A percentile compares a stretch with the other conserved stretches of the same genome.
Evolutionary conservation across 2,329 filamentous ascomycete genomes (phyloP).

Genomic region (Pseudonectria buxi): DNA sequence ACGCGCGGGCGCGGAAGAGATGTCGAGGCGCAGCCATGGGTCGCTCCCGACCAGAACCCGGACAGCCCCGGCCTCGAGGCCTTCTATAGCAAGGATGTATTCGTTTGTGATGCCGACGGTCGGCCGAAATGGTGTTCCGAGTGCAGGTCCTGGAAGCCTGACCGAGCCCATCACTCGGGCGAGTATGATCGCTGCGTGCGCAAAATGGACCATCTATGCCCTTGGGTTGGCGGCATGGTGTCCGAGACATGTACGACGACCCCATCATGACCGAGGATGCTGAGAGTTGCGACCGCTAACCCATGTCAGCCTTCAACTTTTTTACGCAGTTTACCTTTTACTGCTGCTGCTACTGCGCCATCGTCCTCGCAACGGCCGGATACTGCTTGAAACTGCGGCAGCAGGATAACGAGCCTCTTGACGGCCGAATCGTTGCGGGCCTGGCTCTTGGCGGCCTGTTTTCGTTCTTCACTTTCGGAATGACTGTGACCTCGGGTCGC

Average conservation of each 20-base stretch:
- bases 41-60: constrained; percentile 39
- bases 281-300: not conserved
- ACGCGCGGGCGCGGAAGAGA: constrained; percentile 16
- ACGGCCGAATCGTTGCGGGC: constrained; percentile 59
- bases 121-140: constrained; percentile 79
- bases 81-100: constrained; percentile 78
- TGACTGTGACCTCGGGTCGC: constrained; percentile 66
- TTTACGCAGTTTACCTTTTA: constrained; percentile 85
- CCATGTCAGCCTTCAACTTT: constrained; percentile 68
- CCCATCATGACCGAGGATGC: not conserved
- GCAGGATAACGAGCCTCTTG: constrained; percentile 32
- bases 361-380: constrained; percentile 56
- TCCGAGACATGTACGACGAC: constrained; percentile 60
- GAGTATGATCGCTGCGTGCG: constrained; percentile 74
- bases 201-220: constrained; percentile 95
- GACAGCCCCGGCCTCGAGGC: constrained; percentile 62
- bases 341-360: constrained; percentile 58
- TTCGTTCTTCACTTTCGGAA: constrained; percentile 69
- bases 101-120: constrained; percentile 76
- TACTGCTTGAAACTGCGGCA: constrained; percentile 54
- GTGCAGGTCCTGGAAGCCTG: constrained; percentile 82
- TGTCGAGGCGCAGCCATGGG: constrained; percentile 25
- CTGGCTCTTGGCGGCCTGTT: constrained; percentile 67
- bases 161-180: constrained; percentile 79
- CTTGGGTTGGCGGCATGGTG: constrained; percentile 92